A percentile compares a stretch with the other conserved stretches of the same genome.
Evolutionary conservation across 805 yeast species (phyloP).

Genomic region (Candida sakaeoensis): DNA sequence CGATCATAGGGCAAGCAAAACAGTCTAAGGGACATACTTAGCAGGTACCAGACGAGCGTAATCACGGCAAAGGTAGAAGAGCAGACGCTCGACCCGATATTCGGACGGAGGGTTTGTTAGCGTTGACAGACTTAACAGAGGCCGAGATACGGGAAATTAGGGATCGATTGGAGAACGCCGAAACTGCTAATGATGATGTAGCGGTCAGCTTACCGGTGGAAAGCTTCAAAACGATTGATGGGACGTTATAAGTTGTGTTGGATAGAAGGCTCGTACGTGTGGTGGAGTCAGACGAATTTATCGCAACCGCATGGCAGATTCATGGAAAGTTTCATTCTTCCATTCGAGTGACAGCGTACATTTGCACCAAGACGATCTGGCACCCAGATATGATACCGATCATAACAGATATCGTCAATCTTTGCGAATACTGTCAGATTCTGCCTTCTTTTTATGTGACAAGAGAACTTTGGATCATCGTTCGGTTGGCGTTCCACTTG

Average conservation of each 20-base stretch:
- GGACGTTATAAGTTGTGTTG: background rate
- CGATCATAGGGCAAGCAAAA: background rate
- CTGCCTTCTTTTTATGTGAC: background rate
- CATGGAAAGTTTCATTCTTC: background rate
- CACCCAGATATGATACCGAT: background rate
- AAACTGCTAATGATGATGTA: background rate
- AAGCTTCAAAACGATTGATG: background rate
- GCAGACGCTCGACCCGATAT: background rate
- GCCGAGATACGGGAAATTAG: background rate
- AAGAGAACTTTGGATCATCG: background rate
- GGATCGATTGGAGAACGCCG: background rate
- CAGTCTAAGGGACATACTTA: background rate
- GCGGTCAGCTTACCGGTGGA: background rate
- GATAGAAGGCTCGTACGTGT: background rate
- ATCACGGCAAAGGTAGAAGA: background rate
- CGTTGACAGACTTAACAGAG: background rate
- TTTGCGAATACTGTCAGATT: constrained; percentile 2
- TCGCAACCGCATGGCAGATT: background rate
- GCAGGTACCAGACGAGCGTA: background rate
- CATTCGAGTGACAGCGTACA: background rate
- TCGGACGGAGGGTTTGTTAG: background rate
- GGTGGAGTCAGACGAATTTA: background rate
- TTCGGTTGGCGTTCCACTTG: background rate
- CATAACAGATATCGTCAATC: background rate
- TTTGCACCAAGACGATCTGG: background rate